Base-by-base conservation (phyloP, 768 basidiomycete genomes). In the Tylopilus sp. region DNA sequence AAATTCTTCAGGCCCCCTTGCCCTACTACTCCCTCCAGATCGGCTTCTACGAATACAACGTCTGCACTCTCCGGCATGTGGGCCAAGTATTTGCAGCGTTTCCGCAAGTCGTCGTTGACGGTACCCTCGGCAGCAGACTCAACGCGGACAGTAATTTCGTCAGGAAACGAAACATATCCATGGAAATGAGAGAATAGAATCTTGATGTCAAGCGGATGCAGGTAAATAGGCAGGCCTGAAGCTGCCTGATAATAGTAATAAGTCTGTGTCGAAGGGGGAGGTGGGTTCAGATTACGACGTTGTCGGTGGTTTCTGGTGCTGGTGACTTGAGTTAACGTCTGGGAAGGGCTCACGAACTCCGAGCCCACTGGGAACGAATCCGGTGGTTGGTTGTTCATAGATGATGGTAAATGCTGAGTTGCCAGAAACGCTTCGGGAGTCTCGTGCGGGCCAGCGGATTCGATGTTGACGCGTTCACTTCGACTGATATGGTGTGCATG, bases 171-270 rank as follows among this genome's bases (percentile, higher is more conserved):
- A 1, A 86, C 72, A 63, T 98, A 98, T 56, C 77, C 78, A 63
- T 78, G 78, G 71, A 85, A 98, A 66, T 95, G 87, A 13, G 91
- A 81, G 38, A 94, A 76, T 24, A 99, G 78, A 55, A 97, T 92
- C 71, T 86, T 88, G 71, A 97, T 98, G 67, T 99, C 96, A 28
- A 99, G 80, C 3, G 96, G 96, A 63, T 97, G 93, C 12, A 99
- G 82, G 76, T 90, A 99, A 60, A 97, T 79, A 11, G 92, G 89
- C 52, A 89, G 77, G 13, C 97, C 97, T 2, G 91, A 89, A 1
- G 92, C 84, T 17, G 93, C 89, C 69, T 98, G 97, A 69, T 98
- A 99, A 71, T 89, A 99, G 67, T 89, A 94, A 72, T 96, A 99
- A 10, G 92, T 87, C 11, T 91, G 87, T 16, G 89, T 88, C 17